These are phyloP conservation scores for Luffa acutangula DNA, from an alignment of 306 rosid species.

Conservation along the genomic window DNA sequence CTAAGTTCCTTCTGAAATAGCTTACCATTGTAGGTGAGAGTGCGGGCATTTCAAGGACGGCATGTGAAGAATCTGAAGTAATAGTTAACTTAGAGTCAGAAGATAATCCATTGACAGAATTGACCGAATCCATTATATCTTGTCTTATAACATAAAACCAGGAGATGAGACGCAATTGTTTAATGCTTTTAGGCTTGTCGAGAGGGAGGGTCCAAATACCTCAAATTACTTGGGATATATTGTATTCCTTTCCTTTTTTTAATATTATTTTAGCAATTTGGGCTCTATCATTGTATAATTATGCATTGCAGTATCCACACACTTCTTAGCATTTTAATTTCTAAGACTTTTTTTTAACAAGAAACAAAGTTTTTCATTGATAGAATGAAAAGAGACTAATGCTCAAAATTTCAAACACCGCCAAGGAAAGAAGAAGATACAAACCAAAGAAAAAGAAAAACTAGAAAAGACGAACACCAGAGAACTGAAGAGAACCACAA, in stretches of 20 bases:
- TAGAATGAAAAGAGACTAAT: too few species aligned
- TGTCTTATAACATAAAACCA: background rate
- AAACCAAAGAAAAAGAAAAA: too few species aligned
- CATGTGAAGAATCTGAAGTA: constrained; percentile 52
- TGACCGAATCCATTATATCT: background rate
- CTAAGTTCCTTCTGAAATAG: background rate
- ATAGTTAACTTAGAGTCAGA: constrained; percentile 13
- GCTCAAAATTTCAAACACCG: too few species aligned
- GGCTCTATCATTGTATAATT: background rate
- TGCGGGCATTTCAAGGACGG: constrained; percentile 82
- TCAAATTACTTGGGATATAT: background rate
- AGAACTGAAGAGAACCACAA: too few species aligned
- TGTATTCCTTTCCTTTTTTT: background rate
- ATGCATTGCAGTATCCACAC: background rate
- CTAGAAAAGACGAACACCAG: too few species aligned
- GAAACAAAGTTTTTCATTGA: too few species aligned
- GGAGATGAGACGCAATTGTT: background rate
- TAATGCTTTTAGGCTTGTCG: background rate
- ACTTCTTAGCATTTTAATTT: background rate
- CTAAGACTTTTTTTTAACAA: background rate
- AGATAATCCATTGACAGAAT: constrained; percentile 7
- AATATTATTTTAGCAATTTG: background rate
- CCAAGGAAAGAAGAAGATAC: too few species aligned
- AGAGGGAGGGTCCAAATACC: background rate
- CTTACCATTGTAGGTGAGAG: constrained; percentile 97